Conservation (phyloP, 345 rosid species). For the Lumnitzera littorea region DNA sequence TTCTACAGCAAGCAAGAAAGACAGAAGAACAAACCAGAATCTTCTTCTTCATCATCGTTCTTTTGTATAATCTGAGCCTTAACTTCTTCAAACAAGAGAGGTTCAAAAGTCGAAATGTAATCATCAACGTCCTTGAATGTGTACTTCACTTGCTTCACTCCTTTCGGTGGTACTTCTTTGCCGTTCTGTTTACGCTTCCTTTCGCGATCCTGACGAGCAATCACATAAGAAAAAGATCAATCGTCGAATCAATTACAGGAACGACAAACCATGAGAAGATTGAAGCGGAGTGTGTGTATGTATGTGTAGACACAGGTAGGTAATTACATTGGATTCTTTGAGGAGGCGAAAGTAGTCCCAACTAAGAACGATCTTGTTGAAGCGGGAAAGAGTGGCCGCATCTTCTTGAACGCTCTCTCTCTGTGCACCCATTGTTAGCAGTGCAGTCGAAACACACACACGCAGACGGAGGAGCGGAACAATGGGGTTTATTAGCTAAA, state of each 20-base stretch:
- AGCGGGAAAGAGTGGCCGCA: slow-evolving; percentile 46
- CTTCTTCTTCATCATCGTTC: slow-evolving; percentile 74
- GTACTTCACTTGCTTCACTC: slow-evolving; percentile 49
- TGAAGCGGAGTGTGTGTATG: neutral
- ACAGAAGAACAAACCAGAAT: slow-evolving; percentile 23
- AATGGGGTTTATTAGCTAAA: too few species aligned
- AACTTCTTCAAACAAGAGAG: slow-evolving; percentile 84
- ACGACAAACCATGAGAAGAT: neutral
- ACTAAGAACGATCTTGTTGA: slow-evolving; percentile 58
- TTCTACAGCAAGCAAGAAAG: neutral
- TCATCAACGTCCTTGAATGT: slow-evolving; percentile 65
- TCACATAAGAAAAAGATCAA: neutral
- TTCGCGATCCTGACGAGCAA: slow-evolving; percentile 3
- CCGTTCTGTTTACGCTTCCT: slow-evolving; percentile 22
- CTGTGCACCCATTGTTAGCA: too few species aligned
- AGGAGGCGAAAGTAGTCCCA: slow-evolving; percentile 77
- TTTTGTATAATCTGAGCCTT: slow-evolving; percentile 82
- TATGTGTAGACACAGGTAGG: neutral
- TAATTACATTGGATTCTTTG: slow-evolving; percentile 32
- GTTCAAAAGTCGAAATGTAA: slow-evolving; percentile 76
- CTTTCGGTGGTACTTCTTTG: slow-evolving; percentile 19
- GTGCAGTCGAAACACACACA: too few species aligned
- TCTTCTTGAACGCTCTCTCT: slow-evolving; percentile 25
- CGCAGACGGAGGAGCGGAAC: too few species aligned
- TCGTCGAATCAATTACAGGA: neutral